These are phyloP conservation scores for Zygnema cylindricum DNA, from an alignment of 139 green algal genomes.

Conservation along the genomic window DNA sequence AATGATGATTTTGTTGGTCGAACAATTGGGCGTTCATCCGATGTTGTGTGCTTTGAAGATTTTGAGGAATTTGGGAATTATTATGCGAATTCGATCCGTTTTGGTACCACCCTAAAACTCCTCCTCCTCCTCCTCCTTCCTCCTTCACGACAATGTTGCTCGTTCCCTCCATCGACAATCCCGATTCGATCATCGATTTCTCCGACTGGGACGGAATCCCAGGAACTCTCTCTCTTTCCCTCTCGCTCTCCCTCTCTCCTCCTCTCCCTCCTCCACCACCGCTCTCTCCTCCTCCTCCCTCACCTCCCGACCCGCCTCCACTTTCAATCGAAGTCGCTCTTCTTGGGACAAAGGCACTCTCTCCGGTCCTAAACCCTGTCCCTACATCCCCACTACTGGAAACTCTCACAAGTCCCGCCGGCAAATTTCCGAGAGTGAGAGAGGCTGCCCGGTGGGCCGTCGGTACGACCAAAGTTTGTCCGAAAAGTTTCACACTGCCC, in stretches of 20 bases:
- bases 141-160: not conserved
- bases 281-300: too few relatives aligned
- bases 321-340: not conserved
- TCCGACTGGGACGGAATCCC: not conserved
- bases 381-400: not conserved
- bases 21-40: too few relatives aligned
- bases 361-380: not conserved
- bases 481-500: conserved; percentile 30
- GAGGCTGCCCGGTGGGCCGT: not conserved
- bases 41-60: too few relatives aligned
- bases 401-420: not conserved
- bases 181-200: not conserved
- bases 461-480: conserved; percentile 15
- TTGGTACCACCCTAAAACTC: too few relatives aligned
- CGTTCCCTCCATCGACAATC: not conserved
- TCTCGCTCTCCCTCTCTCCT: not conserved
- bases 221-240: not conserved
- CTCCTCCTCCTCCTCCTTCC: too few relatives aligned
- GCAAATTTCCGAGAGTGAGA: not conserved
- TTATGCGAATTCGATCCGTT: too few relatives aligned
- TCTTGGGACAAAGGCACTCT: not conserved
- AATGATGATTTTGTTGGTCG: too few relatives aligned
- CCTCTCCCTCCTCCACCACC: not conserved
- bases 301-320: too few relatives aligned
- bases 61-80: too few relatives aligned